A percentile compares a stretch with the other conserved stretches of the same genome.
These are phyloP conservation scores for Syzygium aromaticum DNA, from an alignment of 345 rosid species.

Conservation along the genomic window DNA sequence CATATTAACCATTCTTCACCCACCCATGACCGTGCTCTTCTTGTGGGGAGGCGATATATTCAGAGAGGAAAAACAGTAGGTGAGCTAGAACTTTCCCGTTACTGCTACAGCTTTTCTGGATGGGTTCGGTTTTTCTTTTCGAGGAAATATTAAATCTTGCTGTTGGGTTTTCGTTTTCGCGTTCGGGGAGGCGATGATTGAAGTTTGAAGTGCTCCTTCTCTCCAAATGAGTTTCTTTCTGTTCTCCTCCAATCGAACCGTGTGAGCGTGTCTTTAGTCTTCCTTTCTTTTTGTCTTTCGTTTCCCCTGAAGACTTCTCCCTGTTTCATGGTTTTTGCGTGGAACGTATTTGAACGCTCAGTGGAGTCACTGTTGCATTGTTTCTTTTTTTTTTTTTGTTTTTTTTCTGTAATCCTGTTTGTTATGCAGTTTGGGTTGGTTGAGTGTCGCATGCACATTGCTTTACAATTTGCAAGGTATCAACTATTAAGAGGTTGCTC, in stretches of 20 bases:
- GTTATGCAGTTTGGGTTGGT: background rate
- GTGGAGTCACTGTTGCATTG: constrained; percentile 40
- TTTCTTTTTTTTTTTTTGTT: background rate
- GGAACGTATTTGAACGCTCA: constrained; percentile 10
- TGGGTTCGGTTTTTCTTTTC: background rate
- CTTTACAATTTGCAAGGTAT: background rate
- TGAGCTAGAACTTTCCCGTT: background rate
- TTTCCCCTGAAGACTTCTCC: background rate
- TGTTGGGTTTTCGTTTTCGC: background rate
- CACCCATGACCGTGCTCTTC: background rate
- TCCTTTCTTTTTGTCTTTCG: background rate
- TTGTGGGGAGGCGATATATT: background rate
- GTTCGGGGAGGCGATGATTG: background rate
- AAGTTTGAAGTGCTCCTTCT: background rate
- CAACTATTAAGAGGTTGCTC: background rate
- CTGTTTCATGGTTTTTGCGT: background rate
- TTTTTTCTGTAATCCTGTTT: background rate
- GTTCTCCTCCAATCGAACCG: background rate
- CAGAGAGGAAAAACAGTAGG: background rate
- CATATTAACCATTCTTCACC: constrained; percentile 5
- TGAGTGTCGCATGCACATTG: background rate
- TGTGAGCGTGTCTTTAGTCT: background rate
- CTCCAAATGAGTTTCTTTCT: background rate
- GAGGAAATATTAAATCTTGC: background rate
- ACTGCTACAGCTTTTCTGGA: background rate